Conservation (phyloP, 2,329 filamentous ascomycete genomes). For the Arthrobotrys entomopaga region DNA sequence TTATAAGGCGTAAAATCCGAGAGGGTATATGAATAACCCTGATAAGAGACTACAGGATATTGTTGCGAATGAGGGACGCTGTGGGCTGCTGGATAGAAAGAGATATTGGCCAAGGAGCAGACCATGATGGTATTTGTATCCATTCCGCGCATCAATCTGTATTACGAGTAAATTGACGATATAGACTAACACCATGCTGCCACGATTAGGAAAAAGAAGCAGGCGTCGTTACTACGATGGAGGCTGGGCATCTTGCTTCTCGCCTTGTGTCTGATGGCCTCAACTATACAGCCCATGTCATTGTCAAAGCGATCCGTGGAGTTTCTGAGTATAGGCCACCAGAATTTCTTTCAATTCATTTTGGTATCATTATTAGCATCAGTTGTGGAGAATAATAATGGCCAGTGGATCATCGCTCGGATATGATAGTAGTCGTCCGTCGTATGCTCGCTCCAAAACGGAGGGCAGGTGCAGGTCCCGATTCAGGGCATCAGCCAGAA, state of each 20-base stretch:
- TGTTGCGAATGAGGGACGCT: constrained; percentile 33
- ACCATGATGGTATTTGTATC: constrained; percentile 49
- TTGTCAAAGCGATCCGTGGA: constrained; percentile 16
- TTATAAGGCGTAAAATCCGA: constrained; percentile 24
- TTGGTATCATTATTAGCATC: constrained; percentile 1
- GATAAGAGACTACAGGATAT: constrained; percentile 14
- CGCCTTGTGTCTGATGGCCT: constrained; percentile 19
- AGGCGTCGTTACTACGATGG: constrained; percentile 3
- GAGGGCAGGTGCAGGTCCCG: constrained; percentile 32
- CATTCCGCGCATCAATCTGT: constrained; percentile 24
- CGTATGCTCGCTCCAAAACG: constrained; percentile 37
- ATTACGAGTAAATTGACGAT: constrained; percentile 7
- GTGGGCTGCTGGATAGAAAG: constrained; percentile 36
- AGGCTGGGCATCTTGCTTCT: constrained; percentile 44
- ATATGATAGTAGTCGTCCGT: not conserved
- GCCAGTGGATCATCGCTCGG: too few species aligned
- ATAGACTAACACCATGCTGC: not conserved
- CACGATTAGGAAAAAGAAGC: constrained; percentile 6
- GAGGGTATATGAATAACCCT: constrained; percentile 5
- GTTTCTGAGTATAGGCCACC: constrained; percentile 7
- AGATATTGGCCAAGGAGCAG: constrained; percentile 3
- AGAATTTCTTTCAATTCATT: constrained; percentile 19
- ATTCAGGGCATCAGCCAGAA: constrained; percentile 19
- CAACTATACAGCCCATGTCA: constrained; percentile 40
- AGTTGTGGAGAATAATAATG: constrained; percentile 5